Evolutionary conservation across 371 early-diverging fungal species (phyloP), one percentile per base, ranked within the genome.

Genomic region (Apophysomyces variabilis): DNA sequence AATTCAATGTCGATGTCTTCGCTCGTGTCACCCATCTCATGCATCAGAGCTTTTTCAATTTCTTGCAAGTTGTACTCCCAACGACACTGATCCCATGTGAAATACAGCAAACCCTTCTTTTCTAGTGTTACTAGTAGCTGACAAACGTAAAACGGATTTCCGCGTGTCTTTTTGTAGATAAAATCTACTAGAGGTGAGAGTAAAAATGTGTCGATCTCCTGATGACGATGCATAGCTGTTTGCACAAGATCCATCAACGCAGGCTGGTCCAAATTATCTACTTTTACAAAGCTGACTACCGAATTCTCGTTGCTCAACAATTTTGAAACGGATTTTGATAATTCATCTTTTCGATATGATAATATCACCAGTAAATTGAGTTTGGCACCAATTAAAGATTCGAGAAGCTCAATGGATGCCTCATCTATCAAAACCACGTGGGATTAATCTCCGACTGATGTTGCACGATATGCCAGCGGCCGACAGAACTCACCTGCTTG

Each of bases 41-140:
- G 38, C 12, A 71, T 43, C 1, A 77, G 38, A 3, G 74, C 75
- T 54, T 77, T 79, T 64, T 80, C 77, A n/a, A 79, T 77, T 39
- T 77, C 79, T 38, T 79, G 74, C 5, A 82, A 44, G 64, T 79
- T 82, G 66, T 82, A 82, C 21, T 82, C 82, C 82, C 82, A 82
- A 4, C 78, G 72, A 59, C 71, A 67, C 58, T 79, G 74, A 58
- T 77, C 76, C 82, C 82, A 82, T 1, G 76, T 74, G 43, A 82
- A 82, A 59, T 73, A 82, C 18, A 82, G 68, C 6, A 79, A 37
- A n/a, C 74, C 77, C 39, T 79, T 82, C 62, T 76, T 79, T 69
- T 77, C 82, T 18, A 82, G 62, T 0, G 82, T 69, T 14, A 74
- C 67, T 5, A 82, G 57, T 4, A 82, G 56, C 37, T 82, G 82